These are phyloP conservation scores for Serendipita indica DNA, from an alignment of 768 basidiomycete genomes.

Conservation along the genomic window DNA sequence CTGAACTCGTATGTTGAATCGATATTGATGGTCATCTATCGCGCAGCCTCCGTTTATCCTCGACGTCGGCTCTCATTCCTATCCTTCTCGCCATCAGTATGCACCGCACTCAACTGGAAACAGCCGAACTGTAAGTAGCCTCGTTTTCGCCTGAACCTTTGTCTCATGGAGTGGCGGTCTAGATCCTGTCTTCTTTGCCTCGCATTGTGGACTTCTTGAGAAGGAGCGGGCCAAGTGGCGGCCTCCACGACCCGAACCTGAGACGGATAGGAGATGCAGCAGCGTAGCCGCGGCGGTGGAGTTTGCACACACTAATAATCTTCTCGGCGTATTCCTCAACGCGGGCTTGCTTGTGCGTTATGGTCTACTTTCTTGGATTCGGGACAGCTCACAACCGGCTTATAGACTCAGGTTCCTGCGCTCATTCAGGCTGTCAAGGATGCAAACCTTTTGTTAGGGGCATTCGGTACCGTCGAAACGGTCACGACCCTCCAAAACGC, in stretches of 20 bases:
- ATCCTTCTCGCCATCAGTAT: conserved; percentile 81
- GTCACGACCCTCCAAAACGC: conserved; percentile 20
- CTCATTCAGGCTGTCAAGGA: conserved; percentile 79
- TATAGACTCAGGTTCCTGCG: conserved; percentile 73
- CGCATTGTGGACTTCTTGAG: conserved; percentile 60
- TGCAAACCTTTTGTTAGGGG: conserved; percentile 73
- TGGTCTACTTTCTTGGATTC: not conserved
- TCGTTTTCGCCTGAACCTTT: not conserved
- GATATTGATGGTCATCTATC: conserved; percentile 70
- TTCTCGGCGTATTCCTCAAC: conserved; percentile 83
- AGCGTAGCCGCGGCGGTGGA: conserved; percentile 86
- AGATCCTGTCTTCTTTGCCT: conserved; percentile 95
- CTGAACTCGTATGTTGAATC: conserved; percentile 75
- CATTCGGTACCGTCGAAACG: conserved; percentile 47
- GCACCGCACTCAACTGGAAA: conserved; percentile 93
- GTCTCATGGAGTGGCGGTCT: conserved; percentile 13
- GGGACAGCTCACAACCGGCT: not conserved
- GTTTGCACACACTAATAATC: conserved; percentile 82
- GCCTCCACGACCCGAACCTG: conserved; percentile 7
- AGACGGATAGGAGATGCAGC: conserved; percentile 30
- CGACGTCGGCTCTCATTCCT: conserved; percentile 80
- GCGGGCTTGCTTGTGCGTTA: conserved; percentile 64
- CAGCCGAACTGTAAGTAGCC: conserved; percentile 80
- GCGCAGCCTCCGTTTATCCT: conserved; percentile 31
- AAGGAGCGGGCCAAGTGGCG: conserved; percentile 19